Evolutionary conservation across 805 yeast species (phyloP).

Genomic region (Nakazawaea wyomingensis): DNA sequence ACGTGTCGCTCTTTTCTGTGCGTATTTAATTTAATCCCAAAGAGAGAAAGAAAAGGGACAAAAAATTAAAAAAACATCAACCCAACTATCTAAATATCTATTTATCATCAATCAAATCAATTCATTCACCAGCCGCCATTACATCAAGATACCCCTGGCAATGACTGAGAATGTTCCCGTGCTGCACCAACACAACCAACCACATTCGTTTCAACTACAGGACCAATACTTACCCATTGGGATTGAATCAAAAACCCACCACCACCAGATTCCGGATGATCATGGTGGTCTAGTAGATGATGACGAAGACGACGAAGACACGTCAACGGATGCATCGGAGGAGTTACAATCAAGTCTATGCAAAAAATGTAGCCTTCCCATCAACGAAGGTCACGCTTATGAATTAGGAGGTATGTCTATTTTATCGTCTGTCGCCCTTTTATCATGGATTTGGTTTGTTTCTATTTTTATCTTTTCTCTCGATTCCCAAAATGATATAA

Average conservation of each 20-base stretch:
- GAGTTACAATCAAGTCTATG: constrained; percentile 17
- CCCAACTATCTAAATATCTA: too few species aligned
- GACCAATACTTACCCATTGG: neutral
- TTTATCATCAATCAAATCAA: too few species aligned
- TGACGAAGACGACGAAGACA: constrained; percentile 4
- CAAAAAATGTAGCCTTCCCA: constrained; percentile 42
- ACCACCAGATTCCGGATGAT: neutral
- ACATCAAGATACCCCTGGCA: neutral
- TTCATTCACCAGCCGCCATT: too few species aligned
- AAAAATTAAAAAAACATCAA: too few species aligned
- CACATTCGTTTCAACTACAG: neutral
- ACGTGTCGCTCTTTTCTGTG: too few species aligned
- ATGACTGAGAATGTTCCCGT: neutral
- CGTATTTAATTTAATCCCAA: too few species aligned
- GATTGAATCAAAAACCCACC: neutral
- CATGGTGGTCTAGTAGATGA: neutral
- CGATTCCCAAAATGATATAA: too few species aligned
- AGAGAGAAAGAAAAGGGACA: too few species aligned
- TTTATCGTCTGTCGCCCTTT: too few species aligned
- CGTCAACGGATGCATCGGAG: constrained; percentile 7
- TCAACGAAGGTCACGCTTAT: constrained; percentile 89
- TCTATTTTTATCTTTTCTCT: too few species aligned
- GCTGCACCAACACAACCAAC: neutral
- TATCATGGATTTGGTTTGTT: too few species aligned
- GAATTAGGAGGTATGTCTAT: constrained; percentile 75